Conservation (phyloP, 148 eudicot species). For the Amaranthus hypochondriacus region DNA sequence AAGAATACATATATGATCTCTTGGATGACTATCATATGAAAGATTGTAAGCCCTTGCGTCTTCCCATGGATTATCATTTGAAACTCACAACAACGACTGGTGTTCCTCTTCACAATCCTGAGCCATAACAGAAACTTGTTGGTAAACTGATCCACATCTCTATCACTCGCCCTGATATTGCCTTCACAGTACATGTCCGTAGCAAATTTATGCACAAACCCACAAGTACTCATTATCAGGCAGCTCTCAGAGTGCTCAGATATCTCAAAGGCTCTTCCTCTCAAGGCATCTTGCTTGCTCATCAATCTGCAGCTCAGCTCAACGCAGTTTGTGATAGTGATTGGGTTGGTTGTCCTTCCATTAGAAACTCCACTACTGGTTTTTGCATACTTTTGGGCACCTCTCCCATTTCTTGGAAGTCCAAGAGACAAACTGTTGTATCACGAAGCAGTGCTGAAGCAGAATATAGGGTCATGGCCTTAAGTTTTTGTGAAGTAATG, state of each 20-base stretch:
- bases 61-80: too few species aligned
- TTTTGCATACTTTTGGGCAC: background rate
- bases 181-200: background rate
- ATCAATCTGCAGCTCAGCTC: background rate
- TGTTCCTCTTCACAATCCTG: background rate
- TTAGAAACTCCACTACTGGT: background rate
- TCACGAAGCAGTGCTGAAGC: background rate
- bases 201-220: background rate
- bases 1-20: too few species aligned
- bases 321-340: background rate
- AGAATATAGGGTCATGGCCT: background rate
- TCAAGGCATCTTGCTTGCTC: background rate
- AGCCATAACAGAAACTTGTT: background rate
- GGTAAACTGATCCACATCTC: background rate
- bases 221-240: background rate
- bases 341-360: background rate
- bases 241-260: background rate
- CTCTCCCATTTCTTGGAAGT: background rate
- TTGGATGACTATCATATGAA: too few species aligned
- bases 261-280: background rate
- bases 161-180: background rate
- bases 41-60: too few species aligned
- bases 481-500: background rate
- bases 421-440: background rate
- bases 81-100: background rate